These are phyloP conservation scores for Cyberlindnera subsufficiens DNA, from an alignment of 805 yeast species.

Conservation along the genomic window DNA sequence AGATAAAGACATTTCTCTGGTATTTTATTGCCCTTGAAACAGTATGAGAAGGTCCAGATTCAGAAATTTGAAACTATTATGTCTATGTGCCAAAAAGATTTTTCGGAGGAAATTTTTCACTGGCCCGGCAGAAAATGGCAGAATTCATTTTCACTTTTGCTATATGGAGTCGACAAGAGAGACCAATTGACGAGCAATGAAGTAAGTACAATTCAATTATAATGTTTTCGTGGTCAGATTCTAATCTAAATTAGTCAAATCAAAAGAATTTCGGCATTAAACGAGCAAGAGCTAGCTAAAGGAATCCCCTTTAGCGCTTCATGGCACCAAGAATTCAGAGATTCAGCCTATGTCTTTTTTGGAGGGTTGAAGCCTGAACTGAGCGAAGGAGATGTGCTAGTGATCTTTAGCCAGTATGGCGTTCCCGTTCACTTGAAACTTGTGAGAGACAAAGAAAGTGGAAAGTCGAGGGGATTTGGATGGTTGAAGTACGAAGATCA, in stretches of 20 bases:
- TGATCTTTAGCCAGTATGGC: conserved; percentile 86
- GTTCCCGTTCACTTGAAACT: conserved; percentile 72
- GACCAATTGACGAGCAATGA: neutral
- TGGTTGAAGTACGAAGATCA: conserved; percentile 80
- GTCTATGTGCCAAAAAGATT: no score
- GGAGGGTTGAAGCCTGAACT: conserved; percentile 63
- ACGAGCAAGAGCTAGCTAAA: conserved; percentile 58
- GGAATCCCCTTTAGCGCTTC: conserved; percentile 60
- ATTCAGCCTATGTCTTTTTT: conserved; percentile 71
- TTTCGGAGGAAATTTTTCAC: no score
- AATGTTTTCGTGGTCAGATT: no score
- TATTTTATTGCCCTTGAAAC: neutral
- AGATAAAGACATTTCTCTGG: conserved; percentile 18
- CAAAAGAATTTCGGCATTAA: conserved; percentile 44
- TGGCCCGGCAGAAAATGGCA: no score
- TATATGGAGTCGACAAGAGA: neutral
- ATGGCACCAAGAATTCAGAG: conserved; percentile 84
- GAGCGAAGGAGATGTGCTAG: conserved; percentile 69
- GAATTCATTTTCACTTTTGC: no score
- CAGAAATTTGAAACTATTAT: no score
- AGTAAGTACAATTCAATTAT: neutral
- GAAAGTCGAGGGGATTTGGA: conserved; percentile 69
- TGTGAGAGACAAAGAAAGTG: conserved; percentile 58
- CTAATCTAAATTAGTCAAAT: conserved; percentile 6
- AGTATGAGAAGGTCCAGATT: neutral